These are phyloP conservation scores for Tylopilus sp. DNA, from an alignment of 768 basidiomycete genomes.

Conservation along the genomic window DNA sequence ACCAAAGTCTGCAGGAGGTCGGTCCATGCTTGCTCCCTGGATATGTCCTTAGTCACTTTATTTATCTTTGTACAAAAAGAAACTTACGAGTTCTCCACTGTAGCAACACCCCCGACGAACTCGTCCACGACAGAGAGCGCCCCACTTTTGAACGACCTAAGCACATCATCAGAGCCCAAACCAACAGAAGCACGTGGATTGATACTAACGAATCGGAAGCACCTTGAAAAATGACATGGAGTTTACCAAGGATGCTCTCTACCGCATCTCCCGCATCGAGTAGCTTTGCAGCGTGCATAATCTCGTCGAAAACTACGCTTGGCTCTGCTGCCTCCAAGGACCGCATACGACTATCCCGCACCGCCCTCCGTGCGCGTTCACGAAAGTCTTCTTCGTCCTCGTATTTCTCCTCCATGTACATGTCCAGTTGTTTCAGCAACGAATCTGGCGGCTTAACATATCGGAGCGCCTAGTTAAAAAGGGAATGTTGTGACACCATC, in stretches of 20 bases:
- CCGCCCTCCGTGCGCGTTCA: slow-evolving; percentile 49
- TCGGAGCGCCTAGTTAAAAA: slow-evolving; percentile 54
- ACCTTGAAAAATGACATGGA: slow-evolving; percentile 52
- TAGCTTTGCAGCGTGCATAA: slow-evolving; percentile 57
- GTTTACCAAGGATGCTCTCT: slow-evolving; percentile 56
- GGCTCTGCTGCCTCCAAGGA: slow-evolving; percentile 42
- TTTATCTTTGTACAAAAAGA: not conserved
- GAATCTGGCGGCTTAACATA: slow-evolving; percentile 75
- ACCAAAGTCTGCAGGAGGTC: slow-evolving; percentile 58
- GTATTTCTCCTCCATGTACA: slow-evolving; percentile 85
- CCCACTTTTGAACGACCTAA: slow-evolving; percentile 61
- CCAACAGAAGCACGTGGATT: not conserved
- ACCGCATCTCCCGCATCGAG: slow-evolving; percentile 31
- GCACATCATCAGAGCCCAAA: slow-evolving; percentile 6
- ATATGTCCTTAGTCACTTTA: slow-evolving; percentile 4
- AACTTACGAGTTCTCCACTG: slow-evolving; percentile 62
- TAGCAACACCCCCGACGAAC: slow-evolving; percentile 59
- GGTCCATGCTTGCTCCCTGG: slow-evolving; percentile 65
- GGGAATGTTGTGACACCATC: not conserved
- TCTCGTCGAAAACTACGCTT: slow-evolving; percentile 53
- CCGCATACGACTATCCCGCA: slow-evolving; percentile 25
- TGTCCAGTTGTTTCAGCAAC: slow-evolving; percentile 73
- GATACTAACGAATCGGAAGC: slow-evolving; percentile 57
- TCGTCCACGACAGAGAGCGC: slow-evolving; percentile 57
- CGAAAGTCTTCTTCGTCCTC: slow-evolving; percentile 87